Base-by-base conservation (phyloP, 2,329 filamentous ascomycete genomes). In the Sclerotinia borealis region DNA sequence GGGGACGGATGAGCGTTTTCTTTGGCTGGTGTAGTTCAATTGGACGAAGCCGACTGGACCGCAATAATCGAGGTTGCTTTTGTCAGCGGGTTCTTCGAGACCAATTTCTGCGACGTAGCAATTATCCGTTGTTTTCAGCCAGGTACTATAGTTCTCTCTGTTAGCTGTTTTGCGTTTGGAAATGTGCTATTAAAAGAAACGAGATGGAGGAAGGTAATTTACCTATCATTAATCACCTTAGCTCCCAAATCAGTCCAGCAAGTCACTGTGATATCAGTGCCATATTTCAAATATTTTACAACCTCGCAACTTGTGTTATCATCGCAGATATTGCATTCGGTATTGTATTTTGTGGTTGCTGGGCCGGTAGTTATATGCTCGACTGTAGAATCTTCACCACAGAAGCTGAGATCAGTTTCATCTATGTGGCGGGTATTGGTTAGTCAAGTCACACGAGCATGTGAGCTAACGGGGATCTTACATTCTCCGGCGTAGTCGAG, bases 291-390 rank as follows among this genome's bases (percentile, higher is more conserved):
- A 54, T 69, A 70, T 36, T 59, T 51, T 7, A 69, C 41, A 3
- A 34, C 60, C 8, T 51, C 67, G 17, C 67, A 70, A 49, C 52
- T 49, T 2, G 19, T 41, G 15, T 68, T 65, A 29, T 63, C 62
- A 13, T 65, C 66, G 47, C 67, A 69, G 51, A 70, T 54, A 27
- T 67, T 68, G 31, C 68, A 70, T 48, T 70, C 68, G 10, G 59
- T 58, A 39, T 69, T 59, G 36, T 69, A 70, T 39, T 68, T 61
- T 4, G 60, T 62, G 9, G 52, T 63, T 10, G 65, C 47, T 15
- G 59, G 29, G 34, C 63, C 65, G 43, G 63, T 64, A 5, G 67
- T 70, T 27, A 66, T 60, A 22, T 67, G 63, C 25, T 66, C 66
- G 1, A 66, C 63, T 22, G 56, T 61, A 27, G 59, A 61, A 27